Evolutionary conservation across 2,329 filamentous ascomycete genomes (phyloP), one percentile per base, ranked within the genome.

Genomic region (Colletotrichum melonis): DNA sequence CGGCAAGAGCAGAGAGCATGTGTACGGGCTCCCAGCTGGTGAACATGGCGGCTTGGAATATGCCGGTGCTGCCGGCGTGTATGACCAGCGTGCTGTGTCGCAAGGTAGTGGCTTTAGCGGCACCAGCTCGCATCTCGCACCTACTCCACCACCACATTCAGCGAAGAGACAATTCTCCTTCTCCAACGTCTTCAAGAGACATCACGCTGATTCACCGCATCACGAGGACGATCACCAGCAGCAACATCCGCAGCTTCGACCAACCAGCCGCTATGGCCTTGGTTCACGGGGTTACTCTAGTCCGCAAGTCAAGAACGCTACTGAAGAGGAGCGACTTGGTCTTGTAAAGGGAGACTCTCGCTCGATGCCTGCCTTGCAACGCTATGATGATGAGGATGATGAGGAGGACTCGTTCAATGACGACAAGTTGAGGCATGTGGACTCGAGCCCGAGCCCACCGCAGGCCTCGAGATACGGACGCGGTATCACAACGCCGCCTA

Each of bases 81-180:
- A 73, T 24, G 82, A 82, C 9, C 78, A 82, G 8, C 76, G 80
- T 16, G 78, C 82, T 28, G 76, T 79, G 24, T 84, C 85, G 2
- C 84, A 82, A 62, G 81, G 82, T 63, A 85, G 81, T 75, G 84
- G 81, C 72, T 83, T 82, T 74, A 82, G 80, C 77, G 82, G 80
- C 24, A 84, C 82, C 63, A 82, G 88, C 14, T 84, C 83, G 3
- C 87, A 66, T 30, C 75, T 83, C 7, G 78, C 91, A 1, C 92
- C 92, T 0, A 88, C 89, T 4, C 92, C 92, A 1, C 91, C 91
- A 5, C 91, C 88, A 4, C 90, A 88, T 67, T 85, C 86, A 35
- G 90, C 93, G 12, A 89, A 86, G 76, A 89, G 96, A 73, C 94
- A 98, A 80, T 99, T 98, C 84, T 97, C 94, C 22, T 98, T 98